Base-by-base conservation (phyloP, 352 stramenopile species). In the Aphanomyces astaci region DNA sequence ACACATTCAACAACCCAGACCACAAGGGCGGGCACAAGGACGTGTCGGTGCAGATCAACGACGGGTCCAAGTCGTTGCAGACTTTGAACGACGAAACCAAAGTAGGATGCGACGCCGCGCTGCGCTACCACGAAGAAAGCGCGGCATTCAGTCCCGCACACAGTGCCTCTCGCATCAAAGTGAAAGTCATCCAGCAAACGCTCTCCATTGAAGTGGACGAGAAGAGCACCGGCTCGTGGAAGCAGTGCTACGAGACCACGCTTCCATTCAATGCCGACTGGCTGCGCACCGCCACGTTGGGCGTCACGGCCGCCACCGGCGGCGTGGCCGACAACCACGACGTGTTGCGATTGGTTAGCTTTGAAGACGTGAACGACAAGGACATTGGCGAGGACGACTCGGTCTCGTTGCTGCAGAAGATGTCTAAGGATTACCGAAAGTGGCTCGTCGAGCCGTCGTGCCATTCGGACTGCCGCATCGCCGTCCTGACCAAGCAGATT, bases 341-440 rank as follows among this genome's bases (percentile, higher is more conserved):
- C 69, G 77, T 72, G 33, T 54, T 72, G 46, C 32, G 43, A 17
- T 31, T 72, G 36, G 7, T 25, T 5, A 25, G 22, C 24, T 94
- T 87, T 62, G 73, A 76, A 30, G 81, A 91, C 1, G 81, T 81
- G 46, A 63, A 65, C 31, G 84, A 92, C 66, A 51, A 60, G 24
- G 75, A 69, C 5, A 76, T 77, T 15, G 73, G 73, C 27, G 63
- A 64, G 1, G 75, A 80, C 40, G 85, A 94, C 71, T 81, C 82
- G 55, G 82, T 91, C 51, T 75, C 76, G 66, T 76, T 89, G 55
- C 82, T 87, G 80, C 84, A 94, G 70, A 85, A 73, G 22, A 78
- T 92, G n/a, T 91, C 82, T 10, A 90, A 92, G 76, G 80, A 89
- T 73, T 92, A 91, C 74, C 84, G 85, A 56, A 87, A 89, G 68